Percentiles rank a stretch among this genome's conserved stretches.
Evolutionary conservation across 352 stramenopile species (phyloP).

Genomic region (Pythium sukuiense): DNA sequence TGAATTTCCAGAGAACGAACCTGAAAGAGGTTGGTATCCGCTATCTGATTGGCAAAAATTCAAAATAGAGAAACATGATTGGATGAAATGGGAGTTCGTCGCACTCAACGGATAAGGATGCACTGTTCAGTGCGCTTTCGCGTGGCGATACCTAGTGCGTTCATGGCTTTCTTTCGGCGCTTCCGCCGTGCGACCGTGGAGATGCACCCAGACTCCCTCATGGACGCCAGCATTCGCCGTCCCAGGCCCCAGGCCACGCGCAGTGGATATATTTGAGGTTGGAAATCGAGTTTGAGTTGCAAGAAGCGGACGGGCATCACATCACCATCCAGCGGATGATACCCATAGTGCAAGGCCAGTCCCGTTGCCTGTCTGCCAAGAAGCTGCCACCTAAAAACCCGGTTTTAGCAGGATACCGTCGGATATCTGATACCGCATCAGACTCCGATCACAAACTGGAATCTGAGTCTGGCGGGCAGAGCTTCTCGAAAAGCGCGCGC

Average conservation of each 20-base stretch:
- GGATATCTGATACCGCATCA: background rate
- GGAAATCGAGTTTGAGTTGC: background rate
- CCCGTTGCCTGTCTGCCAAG: background rate
- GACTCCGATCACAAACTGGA: background rate
- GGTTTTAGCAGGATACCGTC: background rate
- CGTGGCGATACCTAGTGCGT: background rate
- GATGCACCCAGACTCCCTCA: background rate
- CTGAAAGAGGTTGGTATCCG: background rate
- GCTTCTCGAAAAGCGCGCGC: background rate
- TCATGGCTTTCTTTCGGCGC: background rate
- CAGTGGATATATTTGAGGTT: slow-evolving; percentile 1
- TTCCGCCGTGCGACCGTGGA: background rate
- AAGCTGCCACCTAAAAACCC: background rate
- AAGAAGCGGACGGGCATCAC: background rate
- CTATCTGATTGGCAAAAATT: background rate
- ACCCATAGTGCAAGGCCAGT: background rate
- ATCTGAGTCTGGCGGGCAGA: slow-evolving; percentile 10
- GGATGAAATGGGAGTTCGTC: background rate
- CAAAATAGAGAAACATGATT: background rate
- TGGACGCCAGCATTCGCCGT: background rate
- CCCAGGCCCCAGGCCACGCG: background rate
- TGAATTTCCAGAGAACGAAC: slow-evolving; percentile 1
- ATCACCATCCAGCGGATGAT: background rate
- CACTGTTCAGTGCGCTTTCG: background rate
- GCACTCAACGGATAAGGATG: background rate